These are phyloP conservation scores for Albugo laibachii DNA, from an alignment of 352 stramenopile species.

Conservation along the genomic window DNA sequence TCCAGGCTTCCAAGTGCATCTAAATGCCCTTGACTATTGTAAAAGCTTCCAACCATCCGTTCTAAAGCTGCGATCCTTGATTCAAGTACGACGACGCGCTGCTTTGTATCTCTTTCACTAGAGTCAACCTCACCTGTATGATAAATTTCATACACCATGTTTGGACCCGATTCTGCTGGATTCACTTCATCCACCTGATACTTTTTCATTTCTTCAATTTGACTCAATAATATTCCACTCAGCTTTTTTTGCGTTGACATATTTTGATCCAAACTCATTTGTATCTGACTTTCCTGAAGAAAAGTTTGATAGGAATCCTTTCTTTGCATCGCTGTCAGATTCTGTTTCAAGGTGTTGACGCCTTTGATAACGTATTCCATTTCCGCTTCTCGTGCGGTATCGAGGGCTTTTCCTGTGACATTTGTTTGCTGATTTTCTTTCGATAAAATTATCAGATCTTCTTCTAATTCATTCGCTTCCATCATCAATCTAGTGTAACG, in stretches of 20 bases:
- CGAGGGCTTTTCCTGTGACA: conserved; percentile 5
- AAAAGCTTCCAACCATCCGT: conserved; percentile 27
- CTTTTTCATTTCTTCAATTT: conserved; percentile 33
- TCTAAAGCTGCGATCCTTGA: conserved; percentile 36
- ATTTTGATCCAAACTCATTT: conserved; percentile 16
- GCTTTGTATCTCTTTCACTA: conserved; percentile 40
- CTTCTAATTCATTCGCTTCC: conserved; percentile 50
- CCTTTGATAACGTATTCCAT: conserved; percentile 40
- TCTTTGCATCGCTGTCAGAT: conserved; percentile 33
- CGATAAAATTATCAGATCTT: conserved; percentile 30
- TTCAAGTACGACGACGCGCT: conserved; percentile 32
- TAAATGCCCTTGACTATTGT: conserved; percentile 24
- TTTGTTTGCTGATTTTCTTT: conserved; percentile 16
- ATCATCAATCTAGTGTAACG: conserved; percentile 44
- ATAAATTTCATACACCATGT: conserved; percentile 67
- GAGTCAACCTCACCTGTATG: conserved; percentile 53
- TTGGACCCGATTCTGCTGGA: not conserved
- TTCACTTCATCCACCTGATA: conserved; percentile 3
- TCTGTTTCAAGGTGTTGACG: conserved; percentile 33
- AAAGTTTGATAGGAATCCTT: conserved; percentile 37
- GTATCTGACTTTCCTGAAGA: conserved; percentile 7
- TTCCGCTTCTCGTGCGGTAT: conserved; percentile 45
- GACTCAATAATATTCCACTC: conserved; percentile 44
- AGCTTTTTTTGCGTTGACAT: conserved; percentile 43
- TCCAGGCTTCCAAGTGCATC: conserved; percentile 15